Conservation (phyloP, 2,329 filamentous ascomycete species). For the Ceratocystiopsis sp. region DNA sequence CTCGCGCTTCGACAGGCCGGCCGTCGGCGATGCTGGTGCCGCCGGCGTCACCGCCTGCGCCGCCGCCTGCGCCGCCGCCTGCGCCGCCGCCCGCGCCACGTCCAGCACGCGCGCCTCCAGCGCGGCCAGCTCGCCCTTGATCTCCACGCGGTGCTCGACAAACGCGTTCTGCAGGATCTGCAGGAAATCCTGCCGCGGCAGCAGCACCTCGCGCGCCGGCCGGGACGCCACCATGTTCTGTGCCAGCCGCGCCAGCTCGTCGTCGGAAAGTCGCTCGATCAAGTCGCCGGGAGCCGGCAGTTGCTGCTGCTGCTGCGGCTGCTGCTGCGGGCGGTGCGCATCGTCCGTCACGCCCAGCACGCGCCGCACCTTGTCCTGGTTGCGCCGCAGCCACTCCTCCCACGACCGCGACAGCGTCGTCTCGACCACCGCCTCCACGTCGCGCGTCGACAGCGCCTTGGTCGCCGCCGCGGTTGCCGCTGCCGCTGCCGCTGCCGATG, state of each 20-base stretch:
- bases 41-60: neutral
- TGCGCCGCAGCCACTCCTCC: constrained; percentile 34
- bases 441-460: constrained; percentile 14
- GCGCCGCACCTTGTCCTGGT: constrained; percentile 24
- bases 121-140: constrained; percentile 23
- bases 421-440: constrained; percentile 15
- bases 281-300: neutral
- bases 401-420: constrained; percentile 24
- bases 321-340: neutral
- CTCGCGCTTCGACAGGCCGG: constrained; percentile 23
- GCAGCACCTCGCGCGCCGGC: constrained; percentile 19
- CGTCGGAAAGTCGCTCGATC: constrained; percentile 16
- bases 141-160: constrained; percentile 19
- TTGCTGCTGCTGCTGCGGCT: neutral
- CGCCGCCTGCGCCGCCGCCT: neutral
- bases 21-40: constrained; percentile 2
- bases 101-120: constrained; percentile 16
- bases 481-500: too few species aligned
- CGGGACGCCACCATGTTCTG: constrained; percentile 19
- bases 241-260: constrained; percentile 20
- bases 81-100: constrained; percentile 1
- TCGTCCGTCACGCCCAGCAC: constrained; percentile 7
- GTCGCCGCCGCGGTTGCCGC: too few species aligned
- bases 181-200: constrained; percentile 33
- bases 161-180: constrained; percentile 23